Conservation (phyloP, 1,284 basidiomycete genomes). For the Tilletia indica region DNA sequence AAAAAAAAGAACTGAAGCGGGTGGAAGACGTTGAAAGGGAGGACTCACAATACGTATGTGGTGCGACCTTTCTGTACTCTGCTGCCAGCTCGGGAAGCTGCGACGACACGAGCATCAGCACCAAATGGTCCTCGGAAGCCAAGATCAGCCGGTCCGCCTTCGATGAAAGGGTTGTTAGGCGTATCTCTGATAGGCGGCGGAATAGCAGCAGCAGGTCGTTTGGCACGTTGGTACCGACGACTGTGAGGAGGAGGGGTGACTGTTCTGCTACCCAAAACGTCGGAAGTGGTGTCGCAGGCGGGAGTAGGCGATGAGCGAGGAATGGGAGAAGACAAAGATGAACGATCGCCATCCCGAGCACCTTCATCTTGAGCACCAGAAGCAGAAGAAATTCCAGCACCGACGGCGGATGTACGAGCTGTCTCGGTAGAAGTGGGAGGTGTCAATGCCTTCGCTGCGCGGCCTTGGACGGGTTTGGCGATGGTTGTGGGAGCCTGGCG, state of each 20-base stretch:
- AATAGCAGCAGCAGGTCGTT: not conserved
- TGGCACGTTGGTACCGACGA: not conserved
- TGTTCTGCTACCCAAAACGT: not conserved
- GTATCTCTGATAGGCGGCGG: constrained; percentile 38
- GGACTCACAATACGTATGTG: constrained; percentile 38
- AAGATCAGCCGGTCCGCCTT: constrained; percentile 48
- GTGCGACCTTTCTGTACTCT: constrained; percentile 28
- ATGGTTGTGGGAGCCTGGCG: too few relatives aligned
- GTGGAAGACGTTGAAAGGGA: too few relatives aligned
- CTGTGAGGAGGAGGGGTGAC: not conserved
- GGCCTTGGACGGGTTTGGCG: not conserved
- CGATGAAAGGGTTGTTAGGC: constrained; percentile 49
- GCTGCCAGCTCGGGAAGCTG: not conserved
- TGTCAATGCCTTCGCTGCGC: not conserved
- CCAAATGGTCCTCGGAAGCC: constrained; percentile 41
- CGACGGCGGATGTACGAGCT: not conserved
- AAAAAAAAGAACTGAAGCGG: too few relatives aligned
- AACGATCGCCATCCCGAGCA: not conserved
- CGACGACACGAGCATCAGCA: constrained; percentile 23
- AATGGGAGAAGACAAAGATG: not conserved
- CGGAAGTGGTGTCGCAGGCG: not conserved
- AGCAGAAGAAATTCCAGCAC: not conserved
- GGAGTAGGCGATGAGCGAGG: constrained; percentile 7
- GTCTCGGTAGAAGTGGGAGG: not conserved
- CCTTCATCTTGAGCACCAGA: not conserved